phyloP scores from a whole-genome alignment of 139 green algal genomes.

The Chlamydomonas schloesseri region DNA sequence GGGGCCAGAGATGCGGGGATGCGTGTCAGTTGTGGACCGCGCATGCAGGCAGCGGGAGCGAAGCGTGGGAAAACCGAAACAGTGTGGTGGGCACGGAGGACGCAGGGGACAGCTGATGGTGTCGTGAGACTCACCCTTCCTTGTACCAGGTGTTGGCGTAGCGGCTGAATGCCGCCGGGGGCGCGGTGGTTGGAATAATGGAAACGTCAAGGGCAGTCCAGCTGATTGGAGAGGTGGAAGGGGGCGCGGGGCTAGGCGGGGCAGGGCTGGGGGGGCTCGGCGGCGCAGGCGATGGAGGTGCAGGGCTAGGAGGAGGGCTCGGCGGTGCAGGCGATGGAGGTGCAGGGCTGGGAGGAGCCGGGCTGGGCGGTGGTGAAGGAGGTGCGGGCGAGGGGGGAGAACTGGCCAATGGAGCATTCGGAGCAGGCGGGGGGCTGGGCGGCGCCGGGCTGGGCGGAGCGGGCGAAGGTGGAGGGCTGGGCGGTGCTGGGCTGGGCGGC shows the following conservation, averaged over 20 bases:
- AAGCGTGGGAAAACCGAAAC: no score
- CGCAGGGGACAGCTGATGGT: no score
- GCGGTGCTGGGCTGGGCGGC: neutral
- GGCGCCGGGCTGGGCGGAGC: neutral
- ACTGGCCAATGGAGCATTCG: no score
- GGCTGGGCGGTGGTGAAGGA: neutral
- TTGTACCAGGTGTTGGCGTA: constrained; percentile 16
- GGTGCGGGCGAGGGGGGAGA: neutral
- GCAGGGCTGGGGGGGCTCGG: neutral
- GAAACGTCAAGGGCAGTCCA: neutral
- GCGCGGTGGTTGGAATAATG: neutral
- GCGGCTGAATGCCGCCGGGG: neutral
- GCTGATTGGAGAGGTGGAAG: neutral
- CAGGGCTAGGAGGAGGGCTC: neutral
- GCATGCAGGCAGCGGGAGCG: no score
- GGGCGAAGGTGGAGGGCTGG: neutral
- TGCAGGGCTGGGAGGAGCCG: neutral
- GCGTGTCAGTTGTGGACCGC: no score
- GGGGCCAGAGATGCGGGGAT: neutral
- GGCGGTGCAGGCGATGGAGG: neutral
- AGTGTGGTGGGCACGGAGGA: no score
- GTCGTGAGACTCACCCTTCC: neutral
- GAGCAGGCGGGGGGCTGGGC: no score
- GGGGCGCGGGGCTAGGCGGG: neutral
- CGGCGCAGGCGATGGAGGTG: neutral